Base-by-base conservation (phyloP, 768 basidiomycete species). In the Amanita molliuscula region DNA sequence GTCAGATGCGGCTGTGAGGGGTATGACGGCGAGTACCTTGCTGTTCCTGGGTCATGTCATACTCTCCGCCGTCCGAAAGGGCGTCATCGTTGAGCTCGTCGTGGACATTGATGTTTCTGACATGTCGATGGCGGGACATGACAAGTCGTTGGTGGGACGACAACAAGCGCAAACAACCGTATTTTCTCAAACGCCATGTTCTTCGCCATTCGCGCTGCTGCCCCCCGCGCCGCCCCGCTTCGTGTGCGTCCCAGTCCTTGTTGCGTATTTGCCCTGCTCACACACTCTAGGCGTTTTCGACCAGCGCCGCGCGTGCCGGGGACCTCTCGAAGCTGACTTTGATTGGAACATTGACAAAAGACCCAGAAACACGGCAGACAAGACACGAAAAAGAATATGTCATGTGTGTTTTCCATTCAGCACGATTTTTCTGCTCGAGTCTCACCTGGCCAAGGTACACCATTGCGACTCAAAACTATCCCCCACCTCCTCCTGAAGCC, bases 81-180 rank as follows among this genome's bases (percentile, higher is more conserved):
- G 78, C 80, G 56, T 83, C 81, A 57, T 94, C 92, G 41, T 92
- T 84, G 55, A 94, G 74, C 67, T 91, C 93, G 62, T 83, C 84
- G 51, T 79, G 71, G 36, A 96, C 70, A 64, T 96, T 81, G 25
- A 98, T 69, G 67, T 93, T 92, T 55, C 88, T 76, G 55, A 97
- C 74, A 66, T 84, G 78, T 61, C 93, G 82, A 67, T 98, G 96
- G 64, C 96, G 76, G 4, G 95, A 97, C 92, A 97, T 92, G 51
- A 48, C 65, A 47, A 44, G 44, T 55, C n/a, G n/a, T 53, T 25
- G 36, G 48, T 11, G 28, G 44, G 38, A 36, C 45, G 36, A 23
- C 37, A 42, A 49, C 38, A 49, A 33, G 8, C 8, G 33, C 47
- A 52, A 47, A 52, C 43, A 51, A 42, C 31, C 20, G 13, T 38